Conservation (phyloP, 2,329 filamentous ascomycete species). For the Colletotrichum falcatum region DNA sequence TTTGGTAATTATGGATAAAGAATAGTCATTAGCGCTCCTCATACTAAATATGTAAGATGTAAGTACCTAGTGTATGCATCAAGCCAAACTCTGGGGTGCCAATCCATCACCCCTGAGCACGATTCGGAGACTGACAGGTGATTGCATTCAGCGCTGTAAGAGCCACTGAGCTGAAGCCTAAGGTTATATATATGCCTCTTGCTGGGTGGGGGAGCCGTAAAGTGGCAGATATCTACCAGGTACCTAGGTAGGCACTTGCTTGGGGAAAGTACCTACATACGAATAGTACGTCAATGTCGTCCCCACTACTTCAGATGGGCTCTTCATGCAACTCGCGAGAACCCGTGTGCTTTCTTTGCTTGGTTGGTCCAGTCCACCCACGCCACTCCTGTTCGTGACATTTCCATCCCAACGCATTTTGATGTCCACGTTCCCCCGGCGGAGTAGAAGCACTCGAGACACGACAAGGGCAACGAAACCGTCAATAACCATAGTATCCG, state of each 20-base stretch:
- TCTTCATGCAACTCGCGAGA: constrained; percentile 38
- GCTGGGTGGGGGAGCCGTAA: not conserved
- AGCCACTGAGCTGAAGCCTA: not conserved
- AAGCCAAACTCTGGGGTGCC: not conserved
- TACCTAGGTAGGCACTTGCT: not conserved
- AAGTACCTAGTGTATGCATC: not conserved
- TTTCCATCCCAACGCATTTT: constrained; percentile 18
- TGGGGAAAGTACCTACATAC: constrained; percentile 7
- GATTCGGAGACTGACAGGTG: constrained; percentile 3
- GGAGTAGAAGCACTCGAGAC: constrained; percentile 16
- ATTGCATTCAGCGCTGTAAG: not conserved
- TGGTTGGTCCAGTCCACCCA: constrained; percentile 2
- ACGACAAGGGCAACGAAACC: not conserved
- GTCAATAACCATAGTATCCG: not conserved
- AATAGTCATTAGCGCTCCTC: not conserved
- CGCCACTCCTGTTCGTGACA: constrained; percentile 29
- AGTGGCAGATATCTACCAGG: not conserved
- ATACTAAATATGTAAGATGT: no score
- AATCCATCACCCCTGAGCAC: not conserved
- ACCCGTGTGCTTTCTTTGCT: constrained; percentile 17
- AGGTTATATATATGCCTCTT: not conserved
- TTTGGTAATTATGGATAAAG: not conserved
- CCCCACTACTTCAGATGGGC: constrained; percentile 34
- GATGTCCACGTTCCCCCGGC: constrained; percentile 15
- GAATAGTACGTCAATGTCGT: constrained; percentile 28